Conservation (phyloP, 331 rosid genomes). For the Spiraea crenata region DNA sequence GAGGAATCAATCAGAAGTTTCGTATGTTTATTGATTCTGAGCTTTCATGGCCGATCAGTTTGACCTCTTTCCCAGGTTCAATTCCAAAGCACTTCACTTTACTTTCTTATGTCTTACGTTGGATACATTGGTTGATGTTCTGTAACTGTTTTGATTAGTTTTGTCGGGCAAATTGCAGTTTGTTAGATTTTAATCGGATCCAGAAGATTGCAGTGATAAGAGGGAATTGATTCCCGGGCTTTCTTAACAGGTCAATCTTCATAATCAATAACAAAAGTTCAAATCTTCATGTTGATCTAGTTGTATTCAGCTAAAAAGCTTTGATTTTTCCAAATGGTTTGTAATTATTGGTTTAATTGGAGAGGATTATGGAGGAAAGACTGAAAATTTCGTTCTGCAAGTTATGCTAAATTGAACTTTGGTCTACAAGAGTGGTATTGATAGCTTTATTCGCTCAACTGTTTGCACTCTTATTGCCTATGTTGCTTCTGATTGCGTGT, state of each 20-base stretch:
- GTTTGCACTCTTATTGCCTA: not conserved
- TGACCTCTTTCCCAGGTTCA: conserved; percentile 52
- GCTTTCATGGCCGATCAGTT: conserved; percentile 56
- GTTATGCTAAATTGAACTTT: not conserved
- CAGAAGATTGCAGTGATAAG: conserved; percentile 31
- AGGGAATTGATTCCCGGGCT: conserved; percentile 21
- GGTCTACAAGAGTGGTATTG: no score
- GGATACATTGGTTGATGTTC: not conserved
- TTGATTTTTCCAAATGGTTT: not conserved
- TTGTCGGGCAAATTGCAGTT: conserved; percentile 17
- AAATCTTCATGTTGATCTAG: conserved; percentile 1
- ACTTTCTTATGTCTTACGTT: not conserved
- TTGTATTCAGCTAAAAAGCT: not conserved
- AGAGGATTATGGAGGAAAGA: not conserved
- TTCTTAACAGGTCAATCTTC: conserved; percentile 30
- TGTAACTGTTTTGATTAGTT: not conserved
- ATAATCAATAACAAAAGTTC: not conserved
- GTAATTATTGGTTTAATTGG: not conserved
- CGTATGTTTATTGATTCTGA: conserved; percentile 24
- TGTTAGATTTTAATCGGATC: conserved; percentile 44
- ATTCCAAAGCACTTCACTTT: conserved; percentile 8
- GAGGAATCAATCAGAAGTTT: conserved; percentile 15
- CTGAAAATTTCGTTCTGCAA: not conserved
- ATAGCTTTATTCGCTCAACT: not conserved
- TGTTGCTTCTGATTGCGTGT: conserved; percentile 20